Evolutionary conservation across 169 alveolate genomes (phyloP), one percentile per base, ranked within the genome.

Genomic region (Babesia ovis): DNA sequence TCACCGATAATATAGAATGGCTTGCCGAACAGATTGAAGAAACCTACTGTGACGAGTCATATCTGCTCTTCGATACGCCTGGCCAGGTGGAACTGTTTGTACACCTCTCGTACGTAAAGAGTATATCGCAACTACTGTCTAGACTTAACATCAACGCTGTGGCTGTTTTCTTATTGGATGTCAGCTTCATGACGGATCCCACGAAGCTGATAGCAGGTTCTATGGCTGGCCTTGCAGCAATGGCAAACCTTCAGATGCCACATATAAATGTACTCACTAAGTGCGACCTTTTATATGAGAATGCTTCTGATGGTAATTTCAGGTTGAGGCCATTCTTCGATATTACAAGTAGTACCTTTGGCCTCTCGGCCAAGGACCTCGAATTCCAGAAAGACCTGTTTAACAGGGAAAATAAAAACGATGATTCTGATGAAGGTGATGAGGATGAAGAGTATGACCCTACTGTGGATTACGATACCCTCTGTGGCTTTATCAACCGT

Each of bases 61-160:
- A 95, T 70, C 91, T 95, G 42, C 77, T 97, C 31, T 94, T 97
- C 83, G 99, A 97, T 73, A 95, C 98, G 42, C 99, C 99, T 1
- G 99, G 99, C 39, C 97, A 96, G 84, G 95, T 96, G 23, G 99
- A 97, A 84, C 84, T 97, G 67, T 97, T 95, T 84, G 91, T 98
- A 25, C 99, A 97, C 87, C 88, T 96, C 69, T 96, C 96, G 66
- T 91, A 96, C 46, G 95, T 97, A 95, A 90, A 92, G 57, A 90
- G 93, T 48, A 85, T 97, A 50, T 85, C 92, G 50, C 86, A 91
- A 61, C 81, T 92, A 35, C 79, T 96, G 4, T 75, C 88, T 53
- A 83, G 93, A 41, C 84, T 92, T 66, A 97, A 98, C 35, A 96
- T 94, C 68, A 90, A 94, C 68, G 70, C 96, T 43, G 92, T 98